Evolutionary conservation across 768 basidiomycete species (phyloP).

Genomic region (Lactarius sanguifluus): DNA sequence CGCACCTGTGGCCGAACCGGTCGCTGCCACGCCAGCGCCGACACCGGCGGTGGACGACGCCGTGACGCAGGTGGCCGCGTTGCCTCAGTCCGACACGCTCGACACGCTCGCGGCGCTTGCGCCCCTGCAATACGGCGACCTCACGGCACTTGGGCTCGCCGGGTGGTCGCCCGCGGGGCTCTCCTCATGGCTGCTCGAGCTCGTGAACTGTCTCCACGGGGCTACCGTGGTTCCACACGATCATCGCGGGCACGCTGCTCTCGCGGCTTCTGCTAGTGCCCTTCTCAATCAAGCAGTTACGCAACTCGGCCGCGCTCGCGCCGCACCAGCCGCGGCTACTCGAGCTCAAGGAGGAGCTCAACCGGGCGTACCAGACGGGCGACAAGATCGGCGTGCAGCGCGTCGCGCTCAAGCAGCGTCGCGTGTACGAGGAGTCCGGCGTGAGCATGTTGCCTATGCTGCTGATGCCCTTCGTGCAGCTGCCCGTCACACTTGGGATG

Average conservation of each 20-base stretch:
- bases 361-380: slow-evolving; percentile 34
- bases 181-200: slow-evolving; percentile 61
- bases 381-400: slow-evolving; percentile 47
- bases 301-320: slow-evolving; percentile 57
- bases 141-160: slow-evolving; percentile 64
- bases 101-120: slow-evolving; percentile 30
- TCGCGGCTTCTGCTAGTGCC: slow-evolving; percentile 65
- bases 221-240: slow-evolving; percentile 84
- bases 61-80: neutral
- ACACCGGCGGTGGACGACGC: slow-evolving; percentile 1
- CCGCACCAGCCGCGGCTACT: slow-evolving; percentile 60
- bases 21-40: neutral
- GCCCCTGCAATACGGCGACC: slow-evolving; percentile 68
- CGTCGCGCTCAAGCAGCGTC: slow-evolving; percentile 45
- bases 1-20: neutral
- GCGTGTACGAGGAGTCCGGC: slow-evolving; percentile 62
- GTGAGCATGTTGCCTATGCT: slow-evolving; percentile 58
- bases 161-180: slow-evolving; percentile 66
- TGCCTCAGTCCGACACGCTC: slow-evolving; percentile 4
- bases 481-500: slow-evolving; percentile 74
- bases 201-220: slow-evolving; percentile 67
- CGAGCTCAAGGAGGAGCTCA: slow-evolving; percentile 51
- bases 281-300: slow-evolving; percentile 54
- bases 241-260: slow-evolving; percentile 60
- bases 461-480: slow-evolving; percentile 61